A percentile compares a stretch with the other conserved stretches of the same genome.
phyloP scores from a whole-genome alignment of 257 asterid genomes.

The Sherardia arvensis region DNA sequence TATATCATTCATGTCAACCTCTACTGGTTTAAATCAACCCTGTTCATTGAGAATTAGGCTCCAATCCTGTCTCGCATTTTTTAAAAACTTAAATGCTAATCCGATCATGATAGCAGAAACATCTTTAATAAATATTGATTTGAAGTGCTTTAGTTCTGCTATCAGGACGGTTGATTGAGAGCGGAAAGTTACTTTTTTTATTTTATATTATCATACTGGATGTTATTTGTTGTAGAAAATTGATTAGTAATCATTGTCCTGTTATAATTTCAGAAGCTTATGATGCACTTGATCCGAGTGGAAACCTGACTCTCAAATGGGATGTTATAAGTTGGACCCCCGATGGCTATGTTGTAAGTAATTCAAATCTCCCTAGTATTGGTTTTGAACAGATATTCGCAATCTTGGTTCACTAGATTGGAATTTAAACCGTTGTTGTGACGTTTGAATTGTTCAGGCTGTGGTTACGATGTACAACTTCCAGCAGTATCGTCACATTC shows the following conservation, averaged over 20 bases:
- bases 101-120: background rate
- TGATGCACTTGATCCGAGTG: slow-evolving; percentile 83
- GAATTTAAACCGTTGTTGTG: background rate
- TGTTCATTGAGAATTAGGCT: background rate
- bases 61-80: background rate
- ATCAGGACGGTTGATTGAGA: background rate
- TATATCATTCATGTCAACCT: background rate
- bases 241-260: slow-evolving; percentile 6
- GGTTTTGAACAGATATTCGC: background rate
- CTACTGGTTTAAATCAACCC: background rate
- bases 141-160: background rate
- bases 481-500: slow-evolving; percentile 88
- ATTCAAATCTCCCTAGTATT: background rate
- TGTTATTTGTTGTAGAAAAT: background rate
- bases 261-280: slow-evolving; percentile 47
- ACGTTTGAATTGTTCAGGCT: slow-evolving; percentile 29
- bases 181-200: background rate
- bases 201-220: no score
- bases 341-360: slow-evolving; percentile 18
- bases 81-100: background rate
- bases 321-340: slow-evolving; percentile 71
- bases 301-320: slow-evolving; percentile 78
- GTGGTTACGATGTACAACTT: slow-evolving; percentile 79
- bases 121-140: background rate
- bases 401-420: background rate